Evolutionary conservation across 108 stramenopile genomes (phyloP), one percentile per base, ranked within the genome.

Genomic region (Pseudonitzschia multistriata): DNA sequence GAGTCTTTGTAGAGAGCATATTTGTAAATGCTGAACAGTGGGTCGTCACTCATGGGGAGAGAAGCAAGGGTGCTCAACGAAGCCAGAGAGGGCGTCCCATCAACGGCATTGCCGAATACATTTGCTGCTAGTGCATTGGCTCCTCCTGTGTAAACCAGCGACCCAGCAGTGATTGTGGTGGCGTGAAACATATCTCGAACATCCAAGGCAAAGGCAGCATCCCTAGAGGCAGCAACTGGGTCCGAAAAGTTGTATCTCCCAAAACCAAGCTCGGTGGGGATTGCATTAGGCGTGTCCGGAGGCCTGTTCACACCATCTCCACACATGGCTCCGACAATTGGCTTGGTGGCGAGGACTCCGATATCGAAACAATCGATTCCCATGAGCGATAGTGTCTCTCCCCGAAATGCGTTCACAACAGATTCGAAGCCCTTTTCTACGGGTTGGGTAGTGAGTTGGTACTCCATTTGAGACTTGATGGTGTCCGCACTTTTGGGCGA

Each of bases 1-100:
- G 71, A 79, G 37, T 90, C 86, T 28, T 89, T 85, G 13, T 83
- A 80, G 4, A 94, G 74, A 5, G 90, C 93, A 57, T 78, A 83
- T 28, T 79, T 62, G 68, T 77, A 94, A 62, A 87, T 53, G 56
- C 83, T 91, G 81, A 83, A 94, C 40, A 89, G 74, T 4, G 84
- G 87, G 54, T 94, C 87, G 10, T 75, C 37, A 17, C 19, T 25
- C 78, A 83, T 76, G 49, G 59, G 25, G 5, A 22, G 39, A 8
- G 50, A 15, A 5, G 73, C 64, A n/a, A 65, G 25, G 5, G 62
- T 49, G 48, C 82, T 83, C 31, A 83, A 42, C 14, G 49, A 48
- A 5, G 54, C n/a, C 62, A 83, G 62, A 34, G 56, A 75, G 0
- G 17, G 40, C 76, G 88, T 78, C 22, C 30, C 55, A 45, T 10